These are phyloP conservation scores for Pelargonium australe DNA, from an alignment of 441 rosid genomes.

Conservation along the genomic window DNA sequence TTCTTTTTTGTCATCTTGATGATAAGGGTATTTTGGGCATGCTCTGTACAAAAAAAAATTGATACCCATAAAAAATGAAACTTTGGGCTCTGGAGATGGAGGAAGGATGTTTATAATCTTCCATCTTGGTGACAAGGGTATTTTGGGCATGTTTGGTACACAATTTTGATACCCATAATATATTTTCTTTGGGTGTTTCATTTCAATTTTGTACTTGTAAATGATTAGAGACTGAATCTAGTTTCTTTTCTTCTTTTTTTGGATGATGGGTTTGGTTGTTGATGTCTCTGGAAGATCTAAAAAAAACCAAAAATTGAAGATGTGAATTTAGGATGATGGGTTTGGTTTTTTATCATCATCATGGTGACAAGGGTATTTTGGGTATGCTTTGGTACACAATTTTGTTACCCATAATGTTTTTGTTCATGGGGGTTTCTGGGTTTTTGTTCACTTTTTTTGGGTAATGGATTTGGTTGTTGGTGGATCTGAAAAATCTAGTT, in stretches of 20 bases:
- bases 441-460: not conserved
- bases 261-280: not conserved
- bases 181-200: no score
- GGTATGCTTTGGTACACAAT: not conserved
- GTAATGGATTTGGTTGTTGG: not conserved
- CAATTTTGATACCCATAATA: not conserved
- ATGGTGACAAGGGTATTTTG: not conserved
- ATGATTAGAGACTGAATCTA: no score
- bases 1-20: not conserved
- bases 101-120: no score
- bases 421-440: not conserved
- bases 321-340: no score
- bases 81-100: no score
- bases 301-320: no score
- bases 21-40: not conserved
- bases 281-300: no score
- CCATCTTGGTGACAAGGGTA: not conserved
- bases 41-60: no score
- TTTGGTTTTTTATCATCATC: no score
- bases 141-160: not conserved
- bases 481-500: no score
- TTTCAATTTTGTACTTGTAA: no score
- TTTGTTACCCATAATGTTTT: not conserved
- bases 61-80: no score
- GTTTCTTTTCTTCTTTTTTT: not conserved